These are phyloP conservation scores for Trifolium dubium DNA, from an alignment of 306 rosid species.

Conservation along the genomic window DNA sequence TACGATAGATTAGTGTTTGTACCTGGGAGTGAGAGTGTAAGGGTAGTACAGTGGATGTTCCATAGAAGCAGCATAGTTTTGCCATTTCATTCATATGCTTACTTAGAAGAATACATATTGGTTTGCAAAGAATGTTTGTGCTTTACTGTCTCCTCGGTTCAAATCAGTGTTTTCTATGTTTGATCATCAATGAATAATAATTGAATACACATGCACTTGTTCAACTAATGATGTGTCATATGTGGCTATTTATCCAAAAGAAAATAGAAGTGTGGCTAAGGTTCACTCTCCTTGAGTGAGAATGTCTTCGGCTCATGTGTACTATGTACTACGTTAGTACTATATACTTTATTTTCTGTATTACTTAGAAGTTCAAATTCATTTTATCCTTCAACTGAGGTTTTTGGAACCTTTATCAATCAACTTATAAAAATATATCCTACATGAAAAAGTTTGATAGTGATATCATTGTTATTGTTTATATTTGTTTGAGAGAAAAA, in stretches of 20 bases:
- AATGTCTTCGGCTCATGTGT: background rate
- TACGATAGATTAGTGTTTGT: background rate
- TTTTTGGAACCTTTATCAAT: background rate
- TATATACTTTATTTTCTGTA: too few relatives aligned
- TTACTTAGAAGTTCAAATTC: too few relatives aligned
- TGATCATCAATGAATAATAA: background rate
- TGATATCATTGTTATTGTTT: background rate
- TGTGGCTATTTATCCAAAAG: background rate
- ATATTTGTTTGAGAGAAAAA: background rate
- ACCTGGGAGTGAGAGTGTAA: conserved; percentile 17
- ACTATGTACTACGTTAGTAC: too few relatives aligned
- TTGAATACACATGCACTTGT: background rate
- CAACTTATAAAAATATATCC: background rate
- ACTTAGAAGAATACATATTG: background rate
- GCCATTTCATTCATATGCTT: conserved; percentile 40
- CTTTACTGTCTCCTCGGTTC: background rate
- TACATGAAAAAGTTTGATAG: background rate
- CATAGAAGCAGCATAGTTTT: conserved; percentile 19
- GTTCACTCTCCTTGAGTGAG: background rate
- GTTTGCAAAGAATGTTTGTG: background rate
- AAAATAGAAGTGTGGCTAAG: conserved; percentile 1
- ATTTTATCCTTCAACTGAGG: too few relatives aligned
- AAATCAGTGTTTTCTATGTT: background rate
- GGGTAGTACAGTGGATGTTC: conserved; percentile 14
- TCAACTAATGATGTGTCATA: conserved; percentile 10